Evolutionary conservation across 176 grass and related monocot genomes (phyloP).

Genomic region (Oropetium thomaeum): DNA sequence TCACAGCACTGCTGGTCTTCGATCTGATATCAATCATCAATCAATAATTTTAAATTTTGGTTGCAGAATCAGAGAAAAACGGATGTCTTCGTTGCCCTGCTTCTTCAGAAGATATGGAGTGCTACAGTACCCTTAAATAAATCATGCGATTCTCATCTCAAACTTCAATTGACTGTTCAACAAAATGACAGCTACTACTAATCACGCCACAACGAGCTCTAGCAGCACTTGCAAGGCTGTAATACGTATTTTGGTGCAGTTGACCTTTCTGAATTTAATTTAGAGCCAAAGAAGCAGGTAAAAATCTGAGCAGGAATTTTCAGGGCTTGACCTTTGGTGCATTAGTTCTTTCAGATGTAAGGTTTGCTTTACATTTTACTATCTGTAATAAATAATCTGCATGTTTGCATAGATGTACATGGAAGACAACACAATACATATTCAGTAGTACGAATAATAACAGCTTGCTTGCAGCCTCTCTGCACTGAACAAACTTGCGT

Average conservation of each 20-base stretch:
- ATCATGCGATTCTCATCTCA: not conserved
- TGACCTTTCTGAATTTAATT: not conserved
- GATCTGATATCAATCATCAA: conserved; percentile 32
- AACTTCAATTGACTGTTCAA: conserved; percentile 3
- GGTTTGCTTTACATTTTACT: not conserved
- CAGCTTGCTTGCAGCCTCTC: conserved; percentile 31
- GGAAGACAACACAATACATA: not conserved
- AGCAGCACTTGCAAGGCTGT: not conserved
- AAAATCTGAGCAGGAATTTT: not conserved
- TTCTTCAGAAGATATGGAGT: conserved; percentile 10
- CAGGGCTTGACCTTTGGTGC: not conserved
- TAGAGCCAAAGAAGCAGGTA: not conserved
- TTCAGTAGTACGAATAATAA: conserved; percentile 4
- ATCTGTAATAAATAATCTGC: not conserved
- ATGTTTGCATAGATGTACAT: conserved; percentile 16
- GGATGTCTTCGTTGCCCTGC: conserved; percentile 18
- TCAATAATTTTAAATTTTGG: conserved; percentile 25
- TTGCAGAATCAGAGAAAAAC: conserved; percentile 22
- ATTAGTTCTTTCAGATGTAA: not conserved
- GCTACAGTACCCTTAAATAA: not conserved
- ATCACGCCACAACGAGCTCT: not conserved
- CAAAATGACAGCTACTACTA: not conserved
- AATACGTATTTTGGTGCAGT: not conserved
- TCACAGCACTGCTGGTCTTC: conserved; percentile 26
- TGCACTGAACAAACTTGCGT: conserved; percentile 32